Percentiles rank a stretch among this genome's conserved stretches.
phyloP scores from a whole-genome alignment of 2,329 filamentous ascomycete species.

The Paracoccidioides brasiliensis region DNA sequence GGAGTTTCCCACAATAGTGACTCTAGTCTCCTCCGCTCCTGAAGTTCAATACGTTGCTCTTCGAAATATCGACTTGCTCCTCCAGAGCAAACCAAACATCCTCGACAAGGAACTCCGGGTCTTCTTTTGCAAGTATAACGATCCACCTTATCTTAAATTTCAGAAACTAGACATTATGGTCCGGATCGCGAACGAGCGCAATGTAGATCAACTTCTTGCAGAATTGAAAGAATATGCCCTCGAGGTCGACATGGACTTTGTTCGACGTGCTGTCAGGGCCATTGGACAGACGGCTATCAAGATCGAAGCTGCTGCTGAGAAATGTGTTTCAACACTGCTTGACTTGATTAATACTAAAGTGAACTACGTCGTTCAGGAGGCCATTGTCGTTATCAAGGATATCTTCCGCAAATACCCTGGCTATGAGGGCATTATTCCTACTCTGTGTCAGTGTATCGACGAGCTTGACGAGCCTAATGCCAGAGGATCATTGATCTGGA shows the following conservation, averaged over 20 bases:
- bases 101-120: conserved; percentile 94
- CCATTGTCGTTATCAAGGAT: conserved; percentile 97
- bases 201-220: conserved; percentile 85
- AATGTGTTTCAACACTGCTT: conserved; percentile 84
- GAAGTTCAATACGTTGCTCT: conserved; percentile 97
- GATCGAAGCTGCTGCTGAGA: conserved; percentile 87
- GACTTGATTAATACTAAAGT: conserved; percentile 96
- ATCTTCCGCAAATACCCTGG: conserved; percentile 96
- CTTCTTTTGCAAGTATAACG: conserved; percentile 99
- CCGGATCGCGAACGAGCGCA: conserved; percentile 92
- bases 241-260: conserved; percentile 99
- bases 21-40: conserved; percentile 83
- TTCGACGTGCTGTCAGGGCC: conserved; percentile 81
- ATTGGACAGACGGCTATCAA: conserved; percentile 98
- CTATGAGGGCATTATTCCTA: conserved; percentile 95
- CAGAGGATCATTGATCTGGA: conserved; percentile 88
- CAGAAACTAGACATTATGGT: conserved; percentile 99
- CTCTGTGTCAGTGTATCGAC: conserved; percentile 90
- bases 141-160: conserved; percentile 92
- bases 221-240: conserved; percentile 95
- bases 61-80: conserved; percentile 85
- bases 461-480: conserved; percentile 91
- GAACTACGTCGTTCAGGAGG: conserved; percentile 97
- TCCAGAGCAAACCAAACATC: conserved; percentile 93
- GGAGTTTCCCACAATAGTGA: conserved; percentile 47